These are phyloP conservation scores for Nakazawaea holstii DNA, from an alignment of 805 yeast genomes.

Conservation along the genomic window DNA sequence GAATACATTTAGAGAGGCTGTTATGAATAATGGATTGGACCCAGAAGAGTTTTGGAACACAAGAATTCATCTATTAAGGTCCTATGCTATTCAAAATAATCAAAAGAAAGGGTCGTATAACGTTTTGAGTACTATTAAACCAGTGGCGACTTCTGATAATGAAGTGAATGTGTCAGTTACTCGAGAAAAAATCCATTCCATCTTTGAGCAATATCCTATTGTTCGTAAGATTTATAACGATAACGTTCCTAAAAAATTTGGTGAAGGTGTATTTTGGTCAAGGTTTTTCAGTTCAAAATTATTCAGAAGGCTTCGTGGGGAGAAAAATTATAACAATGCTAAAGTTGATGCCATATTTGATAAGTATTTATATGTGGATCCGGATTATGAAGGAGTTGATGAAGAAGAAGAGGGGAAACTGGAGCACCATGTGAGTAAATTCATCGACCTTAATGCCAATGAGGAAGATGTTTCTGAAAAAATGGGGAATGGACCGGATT, in stretches of 20 bases:
- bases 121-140: conserved; percentile 88
- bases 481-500: conserved; percentile 78
- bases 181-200: conserved; percentile 81
- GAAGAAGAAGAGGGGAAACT: conserved; percentile 27
- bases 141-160: conserved; percentile 89
- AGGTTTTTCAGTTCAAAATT: conserved; percentile 87
- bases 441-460: conserved; percentile 77
- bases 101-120: conserved; percentile 93
- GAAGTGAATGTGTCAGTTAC: conserved; percentile 91
- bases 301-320: conserved; percentile 86
- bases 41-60: conserved; percentile 87
- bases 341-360: conserved; percentile 84
- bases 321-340: conserved; percentile 66
- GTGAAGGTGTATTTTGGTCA: conserved; percentile 95
- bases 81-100: conserved; percentile 77
- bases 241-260: conserved; percentile 72
- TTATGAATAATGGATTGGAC: conserved; percentile 68
- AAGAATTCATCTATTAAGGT: conserved; percentile 70
- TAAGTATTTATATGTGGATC: conserved; percentile 69
- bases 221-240: conserved; percentile 87
- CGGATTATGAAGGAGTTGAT: conserved; percentile 42
- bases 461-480: conserved; percentile 72
- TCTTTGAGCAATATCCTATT: conserved; percentile 89
- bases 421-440: conserved; percentile 51
- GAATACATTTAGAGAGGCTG: conserved; percentile 81